phyloP scores from a whole-genome alignment of 2,329 filamentous ascomycete genomes.

The Arthrobotrys sphaeroides region DNA sequence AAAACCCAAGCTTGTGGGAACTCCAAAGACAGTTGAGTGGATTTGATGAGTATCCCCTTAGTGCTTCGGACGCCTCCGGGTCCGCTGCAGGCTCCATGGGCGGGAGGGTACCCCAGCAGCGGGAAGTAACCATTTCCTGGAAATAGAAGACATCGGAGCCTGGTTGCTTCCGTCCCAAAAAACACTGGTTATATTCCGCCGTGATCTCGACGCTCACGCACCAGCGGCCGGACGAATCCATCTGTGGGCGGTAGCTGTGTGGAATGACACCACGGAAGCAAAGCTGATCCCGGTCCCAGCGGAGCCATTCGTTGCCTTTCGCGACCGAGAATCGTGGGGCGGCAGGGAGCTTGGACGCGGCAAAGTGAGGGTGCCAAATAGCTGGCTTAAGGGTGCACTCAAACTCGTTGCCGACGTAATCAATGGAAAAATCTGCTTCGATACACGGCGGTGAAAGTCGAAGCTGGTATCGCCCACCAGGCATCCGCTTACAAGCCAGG shows the following conservation, averaged over 20 bases:
- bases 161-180: neutral
- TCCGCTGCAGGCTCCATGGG: too few relatives aligned
- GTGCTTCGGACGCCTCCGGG: neutral
- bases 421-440: neutral
- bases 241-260: neutral
- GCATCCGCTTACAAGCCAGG: slow-evolving; percentile 10
- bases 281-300: slow-evolving; percentile 10
- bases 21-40: slow-evolving; percentile 11
- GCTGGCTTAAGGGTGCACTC: slow-evolving; percentile 12
- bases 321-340: slow-evolving; percentile 10
- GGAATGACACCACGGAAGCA: slow-evolving; percentile 30
- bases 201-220: slow-evolving; percentile 10
- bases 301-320: slow-evolving; percentile 18
- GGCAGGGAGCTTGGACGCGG: neutral
- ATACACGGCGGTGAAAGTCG: slow-evolving; percentile 22
- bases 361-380: slow-evolving; percentile 41
- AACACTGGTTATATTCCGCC: neutral
- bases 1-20: slow-evolving; percentile 29
- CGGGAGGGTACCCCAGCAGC: slow-evolving; percentile 8
- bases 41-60: neutral
- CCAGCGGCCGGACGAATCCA: neutral
- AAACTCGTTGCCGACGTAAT: neutral
- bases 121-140: slow-evolving; percentile 11
- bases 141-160: neutral
- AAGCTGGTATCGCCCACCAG: neutral